Conservation (phyloP, 2,329 filamentous ascomycete species). For the Pseudocercospora crystallina region DNA sequence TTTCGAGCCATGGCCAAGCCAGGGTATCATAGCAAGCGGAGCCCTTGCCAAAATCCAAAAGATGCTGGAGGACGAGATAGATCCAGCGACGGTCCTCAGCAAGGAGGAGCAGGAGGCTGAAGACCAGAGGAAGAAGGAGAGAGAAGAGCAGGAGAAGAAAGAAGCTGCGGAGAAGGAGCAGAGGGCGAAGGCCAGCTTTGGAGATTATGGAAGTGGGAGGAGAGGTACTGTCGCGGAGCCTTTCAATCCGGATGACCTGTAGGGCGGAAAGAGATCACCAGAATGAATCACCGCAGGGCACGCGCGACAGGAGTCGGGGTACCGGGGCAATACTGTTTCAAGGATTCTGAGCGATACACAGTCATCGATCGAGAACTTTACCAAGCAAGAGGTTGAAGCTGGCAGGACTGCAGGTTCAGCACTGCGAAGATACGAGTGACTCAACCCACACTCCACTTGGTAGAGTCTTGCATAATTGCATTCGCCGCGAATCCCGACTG, state of each 20-base stretch:
- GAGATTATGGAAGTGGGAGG: slow-evolving; percentile 9
- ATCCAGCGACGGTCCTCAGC: slow-evolving; percentile 52
- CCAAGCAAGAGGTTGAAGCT: too few relatives aligned
- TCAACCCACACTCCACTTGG: too few relatives aligned
- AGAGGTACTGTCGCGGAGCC: slow-evolving; percentile 29
- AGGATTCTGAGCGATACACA: too few relatives aligned
- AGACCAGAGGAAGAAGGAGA: slow-evolving; percentile 36
- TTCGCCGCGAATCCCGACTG: too few relatives aligned
- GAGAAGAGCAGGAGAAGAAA: slow-evolving; percentile 42
- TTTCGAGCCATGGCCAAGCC: slow-evolving; percentile 76
- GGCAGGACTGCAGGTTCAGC: too few relatives aligned
- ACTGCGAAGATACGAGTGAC: too few relatives aligned
- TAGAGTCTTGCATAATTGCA: too few relatives aligned
- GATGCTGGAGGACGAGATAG: slow-evolving; percentile 61
- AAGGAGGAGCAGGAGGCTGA: slow-evolving; percentile 43
- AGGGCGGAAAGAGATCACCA: too few relatives aligned
- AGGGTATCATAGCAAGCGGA: slow-evolving; percentile 67
- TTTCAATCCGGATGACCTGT: slow-evolving; percentile 38
- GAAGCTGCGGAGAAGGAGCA: slow-evolving; percentile 28
- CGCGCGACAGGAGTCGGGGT: too few relatives aligned
- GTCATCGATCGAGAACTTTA: too few relatives aligned
- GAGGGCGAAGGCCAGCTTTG: slow-evolving; percentile 19
- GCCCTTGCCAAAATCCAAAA: slow-evolving; percentile 63
- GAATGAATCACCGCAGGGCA: too few relatives aligned
- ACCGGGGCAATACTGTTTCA: too few relatives aligned